Conservation (phyloP, 2,329 filamentous ascomycete genomes). For the Aspergillus sp. region DNA sequence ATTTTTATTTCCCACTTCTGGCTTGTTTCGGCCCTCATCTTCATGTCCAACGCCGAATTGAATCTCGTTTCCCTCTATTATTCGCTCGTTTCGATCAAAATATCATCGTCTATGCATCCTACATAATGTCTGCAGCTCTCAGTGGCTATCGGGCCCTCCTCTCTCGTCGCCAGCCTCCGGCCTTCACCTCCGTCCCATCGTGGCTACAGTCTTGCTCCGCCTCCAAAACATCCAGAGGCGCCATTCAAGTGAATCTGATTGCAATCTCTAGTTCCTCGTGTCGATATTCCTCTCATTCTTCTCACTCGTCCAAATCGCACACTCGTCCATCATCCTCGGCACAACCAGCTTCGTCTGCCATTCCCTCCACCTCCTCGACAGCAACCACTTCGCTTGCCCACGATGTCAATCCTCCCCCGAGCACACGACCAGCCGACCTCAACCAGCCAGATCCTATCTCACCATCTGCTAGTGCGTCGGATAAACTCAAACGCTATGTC, state of each 20-base stretch:
- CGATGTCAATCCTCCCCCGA: constrained; percentile 64
- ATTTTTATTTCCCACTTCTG: not conserved
- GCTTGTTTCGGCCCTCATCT: not conserved
- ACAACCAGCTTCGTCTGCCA: constrained; percentile 7
- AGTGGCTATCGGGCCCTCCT: constrained; percentile 6
- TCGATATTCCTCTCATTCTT: too few species aligned
- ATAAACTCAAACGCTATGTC: constrained; percentile 27
- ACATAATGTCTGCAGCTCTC: constrained; percentile 6
- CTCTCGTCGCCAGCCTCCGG: not conserved
- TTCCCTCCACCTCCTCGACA: constrained; percentile 13
- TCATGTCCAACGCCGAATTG: not conserved
- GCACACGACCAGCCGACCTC: constrained; percentile 69
- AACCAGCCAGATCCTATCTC: constrained; percentile 53
- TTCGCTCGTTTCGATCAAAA: not conserved
- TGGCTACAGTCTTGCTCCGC: not conserved
- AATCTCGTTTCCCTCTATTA: not conserved
- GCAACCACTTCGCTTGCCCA: constrained; percentile 13
- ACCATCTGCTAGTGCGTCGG: constrained; percentile 37
- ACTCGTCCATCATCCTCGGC: constrained; percentile 14
- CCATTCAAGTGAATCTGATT: too few species aligned
- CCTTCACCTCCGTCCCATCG: not conserved
- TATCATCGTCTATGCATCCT: not conserved
- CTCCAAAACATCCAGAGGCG: too few species aligned
- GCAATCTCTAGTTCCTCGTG: too few species aligned
- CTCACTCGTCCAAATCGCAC: constrained; percentile 11